A percentile compares a stretch with the other conserved stretches of the same genome.
phyloP scores from a whole-genome alignment of 2,329 filamentous ascomycete species.

The Microascus cirrosus region DNA sequence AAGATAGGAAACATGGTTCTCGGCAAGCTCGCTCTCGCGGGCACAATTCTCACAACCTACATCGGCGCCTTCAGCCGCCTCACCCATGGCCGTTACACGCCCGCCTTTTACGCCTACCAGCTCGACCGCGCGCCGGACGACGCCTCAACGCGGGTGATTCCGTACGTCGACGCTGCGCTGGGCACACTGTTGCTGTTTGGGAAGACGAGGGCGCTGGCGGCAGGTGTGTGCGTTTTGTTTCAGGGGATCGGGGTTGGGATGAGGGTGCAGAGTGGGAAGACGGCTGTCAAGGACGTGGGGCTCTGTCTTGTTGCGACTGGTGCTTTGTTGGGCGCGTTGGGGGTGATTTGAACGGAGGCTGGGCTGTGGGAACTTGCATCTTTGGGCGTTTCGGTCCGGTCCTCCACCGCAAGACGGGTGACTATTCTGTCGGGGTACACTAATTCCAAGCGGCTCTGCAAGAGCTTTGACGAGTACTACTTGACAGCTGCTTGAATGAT shows the following conservation, averaged over 20 bases:
- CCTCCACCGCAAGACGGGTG: no score
- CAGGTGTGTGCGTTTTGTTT: constrained; percentile 5
- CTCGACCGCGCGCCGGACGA: constrained; percentile 12
- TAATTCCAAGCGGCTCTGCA: no score
- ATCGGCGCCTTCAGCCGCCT: constrained; percentile 11
- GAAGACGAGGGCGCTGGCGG: constrained; percentile 4
- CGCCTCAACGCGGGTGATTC: constrained; percentile 9
- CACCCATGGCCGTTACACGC: constrained; percentile 12
- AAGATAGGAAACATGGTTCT: neutral
- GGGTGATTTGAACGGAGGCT: neutral
- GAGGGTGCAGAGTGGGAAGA: neutral
- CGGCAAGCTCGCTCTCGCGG: neutral
- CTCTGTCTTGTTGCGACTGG: neutral
- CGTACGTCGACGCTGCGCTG: constrained; percentile 9
- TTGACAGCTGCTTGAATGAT: no score
- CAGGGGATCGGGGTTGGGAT: constrained; percentile 7
- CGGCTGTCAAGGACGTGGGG: neutral
- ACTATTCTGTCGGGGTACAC: no score
- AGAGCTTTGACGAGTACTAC: no score
- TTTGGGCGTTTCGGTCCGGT: neutral
- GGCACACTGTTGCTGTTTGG: constrained; percentile 6
- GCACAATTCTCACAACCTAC: constrained; percentile 4
- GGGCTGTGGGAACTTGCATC: neutral
- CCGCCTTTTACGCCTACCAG: constrained; percentile 12
- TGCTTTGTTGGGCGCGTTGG: neutral